These are phyloP conservation scores for Vicia villosa DNA, from an alignment of 306 rosid species.

Conservation along the genomic window DNA sequence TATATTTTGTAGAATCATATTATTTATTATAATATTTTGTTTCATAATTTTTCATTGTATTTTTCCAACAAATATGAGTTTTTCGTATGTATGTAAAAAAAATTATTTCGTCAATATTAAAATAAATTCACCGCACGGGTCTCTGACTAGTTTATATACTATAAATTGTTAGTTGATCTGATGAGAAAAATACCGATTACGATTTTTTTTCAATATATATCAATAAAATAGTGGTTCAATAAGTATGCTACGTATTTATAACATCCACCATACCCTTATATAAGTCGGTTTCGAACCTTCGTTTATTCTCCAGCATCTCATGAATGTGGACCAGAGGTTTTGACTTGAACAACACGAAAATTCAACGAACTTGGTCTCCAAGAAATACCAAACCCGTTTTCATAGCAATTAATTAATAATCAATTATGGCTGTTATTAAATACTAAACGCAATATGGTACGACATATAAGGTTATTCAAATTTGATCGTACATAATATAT, in stretches of 20 bases:
- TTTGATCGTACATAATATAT: background rate
- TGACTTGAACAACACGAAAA: constrained; percentile 33
- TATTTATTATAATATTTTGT: too few relatives aligned
- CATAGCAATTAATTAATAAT: background rate
- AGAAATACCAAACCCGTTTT: constrained; percentile 21
- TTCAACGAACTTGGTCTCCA: constrained; percentile 40
- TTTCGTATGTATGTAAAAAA: too few relatives aligned
- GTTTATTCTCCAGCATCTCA: background rate
- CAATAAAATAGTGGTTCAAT: too few relatives aligned
- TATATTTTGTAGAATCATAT: too few relatives aligned
- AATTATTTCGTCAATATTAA: too few relatives aligned
- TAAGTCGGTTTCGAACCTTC: background rate
- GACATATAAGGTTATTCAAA: background rate
- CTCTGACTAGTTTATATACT: too few relatives aligned
- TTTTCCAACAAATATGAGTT: too few relatives aligned
- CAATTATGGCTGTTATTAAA: background rate
- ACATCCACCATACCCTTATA: background rate
- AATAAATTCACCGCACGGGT: too few relatives aligned
- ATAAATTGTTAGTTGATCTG: too few relatives aligned
- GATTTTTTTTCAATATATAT: too few relatives aligned
- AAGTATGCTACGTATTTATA: background rate
- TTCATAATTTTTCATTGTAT: too few relatives aligned
- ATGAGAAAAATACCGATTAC: too few relatives aligned
- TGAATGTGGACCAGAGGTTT: background rate
- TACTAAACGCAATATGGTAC: background rate